A percentile compares a stretch with the other conserved stretches of the same genome.
Evolutionary conservation across 139 green algal species (phyloP).

Genomic region (Gonium pectorale): DNA sequence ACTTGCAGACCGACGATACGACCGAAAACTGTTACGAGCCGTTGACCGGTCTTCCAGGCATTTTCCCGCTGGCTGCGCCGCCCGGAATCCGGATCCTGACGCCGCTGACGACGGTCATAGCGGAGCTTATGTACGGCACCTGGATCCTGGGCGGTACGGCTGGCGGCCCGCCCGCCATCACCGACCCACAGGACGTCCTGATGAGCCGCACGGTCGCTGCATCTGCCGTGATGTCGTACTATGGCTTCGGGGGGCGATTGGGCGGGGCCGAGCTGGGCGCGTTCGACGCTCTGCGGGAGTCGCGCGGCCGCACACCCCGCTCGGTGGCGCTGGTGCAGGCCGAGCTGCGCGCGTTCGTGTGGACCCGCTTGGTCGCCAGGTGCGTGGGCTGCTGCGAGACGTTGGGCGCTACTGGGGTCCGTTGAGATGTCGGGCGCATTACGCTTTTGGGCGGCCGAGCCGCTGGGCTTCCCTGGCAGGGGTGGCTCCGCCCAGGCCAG

Average conservation of each 20-base stretch:
- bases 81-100: conserved; percentile 25
- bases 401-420: no score
- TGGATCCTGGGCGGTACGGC: background rate
- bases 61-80: conserved; percentile 6
- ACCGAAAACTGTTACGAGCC: conserved; percentile 19
- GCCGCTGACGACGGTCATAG: background rate
- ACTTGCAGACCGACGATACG: no score
- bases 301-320: background rate
- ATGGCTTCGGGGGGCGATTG: background rate
- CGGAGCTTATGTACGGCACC: conserved; percentile 27
- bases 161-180: background rate
- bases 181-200: background rate
- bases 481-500: no score
- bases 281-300: conserved; percentile 9
- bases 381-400: background rate
- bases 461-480: no score
- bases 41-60: background rate
- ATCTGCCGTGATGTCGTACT: background rate
- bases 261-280: background rate
- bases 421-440: no score
- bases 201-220: background rate
- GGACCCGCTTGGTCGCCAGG: background rate
- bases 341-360: conserved; percentile 4
- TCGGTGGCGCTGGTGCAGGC: background rate
- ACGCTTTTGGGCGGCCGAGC: no score